Evolutionary conservation across 176 grass and related monocot genomes (phyloP), one percentile per base, ranked within the genome.

Genomic region (Raddia distichophylla): DNA sequence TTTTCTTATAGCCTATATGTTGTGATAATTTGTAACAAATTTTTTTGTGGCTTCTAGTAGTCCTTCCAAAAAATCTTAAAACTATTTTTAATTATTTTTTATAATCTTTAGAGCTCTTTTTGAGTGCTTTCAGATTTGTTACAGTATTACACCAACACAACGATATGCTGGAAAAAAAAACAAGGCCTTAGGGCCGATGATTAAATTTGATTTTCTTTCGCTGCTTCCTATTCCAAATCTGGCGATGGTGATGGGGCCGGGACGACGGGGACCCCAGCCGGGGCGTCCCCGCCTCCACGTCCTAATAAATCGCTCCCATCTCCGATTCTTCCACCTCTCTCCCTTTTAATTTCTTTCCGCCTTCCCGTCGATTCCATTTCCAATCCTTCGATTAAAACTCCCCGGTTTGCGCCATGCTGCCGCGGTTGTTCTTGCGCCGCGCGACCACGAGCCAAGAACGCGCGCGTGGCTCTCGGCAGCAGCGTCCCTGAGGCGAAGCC

Each of bases 191-290:
- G 27, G 0, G 1, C 27, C 27, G 27, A 27, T 27, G 27, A 27
- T 27, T 27, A 27, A 27, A 27, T 27, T 27, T 27, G 27, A 27
- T 27, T 27, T 63, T 74, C 67, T 27, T 40, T 56, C 82, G 48
- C 72, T 40, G 43, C 66, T 81, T 47, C 82, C 78, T 86, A 82
- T 81, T 54, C 82, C 78, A 90, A 90, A 90, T 82, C 88, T 90
- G 83, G 78, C 58, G 83, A 78, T 53, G 82, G 58, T 65, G 83
- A 76, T 77, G 71, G 87, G 73, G 79, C 74, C 62, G 55, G 55
- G 49, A 32, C 48, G 79, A 8, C 19, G 44, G 64, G 86, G 82
- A 71, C 64, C 82, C 80, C 80, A 32, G 60, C 49, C 1, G 3
- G 4, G 4, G 37, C 37, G 37, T 5, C 40, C 35, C 62, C 53